Evolutionary conservation across 257 asterid species (phyloP).

Genomic region (Primulina eburnea): DNA sequence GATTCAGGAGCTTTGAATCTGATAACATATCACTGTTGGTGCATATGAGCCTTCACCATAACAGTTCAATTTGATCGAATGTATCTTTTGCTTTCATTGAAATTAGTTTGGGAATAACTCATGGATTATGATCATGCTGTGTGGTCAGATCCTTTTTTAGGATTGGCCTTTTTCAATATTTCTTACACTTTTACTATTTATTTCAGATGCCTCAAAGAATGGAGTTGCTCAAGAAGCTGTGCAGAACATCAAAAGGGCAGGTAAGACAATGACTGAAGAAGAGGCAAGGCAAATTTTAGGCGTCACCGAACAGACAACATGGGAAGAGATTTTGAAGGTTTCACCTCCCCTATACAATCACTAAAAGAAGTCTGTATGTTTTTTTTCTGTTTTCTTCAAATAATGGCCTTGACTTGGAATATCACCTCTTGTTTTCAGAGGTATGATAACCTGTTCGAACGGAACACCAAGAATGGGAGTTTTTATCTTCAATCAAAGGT

Average conservation of each 20-base stretch:
- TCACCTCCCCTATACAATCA: conserved; percentile 9
- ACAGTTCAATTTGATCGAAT: not conserved
- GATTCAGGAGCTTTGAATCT: not conserved
- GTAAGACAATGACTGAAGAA: conserved; percentile 64
- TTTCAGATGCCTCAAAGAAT: conserved; percentile 64
- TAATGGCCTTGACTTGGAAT: not conserved
- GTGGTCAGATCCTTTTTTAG: not conserved
- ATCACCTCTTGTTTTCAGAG: conserved; percentile 35
- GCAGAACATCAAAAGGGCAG: conserved; percentile 47
- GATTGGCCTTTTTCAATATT: conserved; percentile 6
- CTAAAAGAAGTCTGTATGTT: not conserved
- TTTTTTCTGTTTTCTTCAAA: not conserved
- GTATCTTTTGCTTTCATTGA: not conserved
- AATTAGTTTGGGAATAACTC: not conserved
- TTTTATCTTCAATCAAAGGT: conserved; percentile 56
- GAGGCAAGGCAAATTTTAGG: conserved; percentile 84
- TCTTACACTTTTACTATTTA: not conserved
- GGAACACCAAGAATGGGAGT: conserved; percentile 36
- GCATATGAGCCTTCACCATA: not conserved
- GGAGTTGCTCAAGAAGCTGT: conserved; percentile 77
- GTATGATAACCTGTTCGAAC: conserved; percentile 58
- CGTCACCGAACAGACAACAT: conserved; percentile 55
- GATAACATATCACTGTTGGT: not conserved
- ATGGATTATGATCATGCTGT: not conserved
- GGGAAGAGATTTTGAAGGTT: conserved; percentile 78